These are phyloP conservation scores for Seminavis robusta DNA, from an alignment of 108 stramenopile genomes.

Conservation along the genomic window DNA sequence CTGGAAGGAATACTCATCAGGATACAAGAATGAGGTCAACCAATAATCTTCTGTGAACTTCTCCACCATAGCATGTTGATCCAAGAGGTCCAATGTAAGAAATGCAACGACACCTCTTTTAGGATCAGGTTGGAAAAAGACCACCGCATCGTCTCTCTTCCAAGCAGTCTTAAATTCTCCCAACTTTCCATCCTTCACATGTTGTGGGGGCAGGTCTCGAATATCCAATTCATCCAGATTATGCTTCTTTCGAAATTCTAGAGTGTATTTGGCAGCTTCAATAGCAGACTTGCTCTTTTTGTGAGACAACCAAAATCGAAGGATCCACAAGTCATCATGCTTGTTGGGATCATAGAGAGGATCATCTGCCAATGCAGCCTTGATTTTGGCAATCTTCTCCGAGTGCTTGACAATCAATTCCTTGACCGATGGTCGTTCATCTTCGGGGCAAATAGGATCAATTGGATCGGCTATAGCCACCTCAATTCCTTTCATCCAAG, in stretches of 20 bases:
- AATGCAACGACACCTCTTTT: constrained; percentile 13
- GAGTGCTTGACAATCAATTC: constrained; percentile 12
- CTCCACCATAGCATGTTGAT: constrained; percentile 9
- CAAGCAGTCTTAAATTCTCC: not conserved
- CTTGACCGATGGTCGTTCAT: constrained; percentile 12
- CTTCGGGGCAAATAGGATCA: too few species aligned
- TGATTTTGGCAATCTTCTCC: constrained; percentile 4
- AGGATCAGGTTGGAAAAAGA: constrained; percentile 2
- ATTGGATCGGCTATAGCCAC: too few species aligned
- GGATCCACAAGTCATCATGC: too few species aligned
- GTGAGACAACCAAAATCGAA: too few species aligned
- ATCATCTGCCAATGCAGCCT: too few species aligned
- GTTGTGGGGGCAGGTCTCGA: not conserved
- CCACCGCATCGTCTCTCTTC: not conserved
- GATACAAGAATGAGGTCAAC: not conserved
- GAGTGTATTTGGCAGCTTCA: constrained; percentile 12
- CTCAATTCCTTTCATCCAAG: too few species aligned
- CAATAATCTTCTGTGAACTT: not conserved
- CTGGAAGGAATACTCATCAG: constrained; percentile 16
- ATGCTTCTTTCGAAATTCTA: constrained; percentile 11
- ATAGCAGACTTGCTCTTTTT: constrained; percentile 17
- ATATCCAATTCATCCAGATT: too few species aligned
- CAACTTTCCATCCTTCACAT: not conserved
- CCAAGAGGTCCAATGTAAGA: not conserved
- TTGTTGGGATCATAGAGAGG: constrained; percentile 3